These are phyloP conservation scores for Saccharomyces jurei DNA, from an alignment of 805 yeast genomes.

Conservation along the genomic window DNA sequence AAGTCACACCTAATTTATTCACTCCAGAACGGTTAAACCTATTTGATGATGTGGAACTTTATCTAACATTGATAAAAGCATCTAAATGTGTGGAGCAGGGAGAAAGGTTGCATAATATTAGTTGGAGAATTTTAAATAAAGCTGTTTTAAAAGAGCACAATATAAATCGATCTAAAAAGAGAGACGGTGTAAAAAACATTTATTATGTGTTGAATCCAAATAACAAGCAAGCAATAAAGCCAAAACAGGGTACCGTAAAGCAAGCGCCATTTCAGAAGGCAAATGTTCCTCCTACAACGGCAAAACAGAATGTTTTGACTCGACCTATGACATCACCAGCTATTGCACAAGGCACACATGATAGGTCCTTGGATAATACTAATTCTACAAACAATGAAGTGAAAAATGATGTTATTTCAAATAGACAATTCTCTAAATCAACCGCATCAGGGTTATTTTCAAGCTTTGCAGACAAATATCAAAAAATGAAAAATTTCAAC, in stretches of 20 bases:
- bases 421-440: background rate
- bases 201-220: slow-evolving; percentile 23
- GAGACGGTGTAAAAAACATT: slow-evolving; percentile 30
- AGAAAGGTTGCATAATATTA: slow-evolving; percentile 26
- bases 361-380: background rate
- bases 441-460: background rate
- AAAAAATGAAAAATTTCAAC: background rate
- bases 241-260: background rate
- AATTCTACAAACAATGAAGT: background rate
- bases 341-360: background rate
- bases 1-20: slow-evolving; percentile 28
- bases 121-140: slow-evolving; percentile 30
- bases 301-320: background rate
- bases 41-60: slow-evolving; percentile 27
- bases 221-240: background rate
- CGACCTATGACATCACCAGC: background rate
- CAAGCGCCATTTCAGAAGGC: background rate
- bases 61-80: slow-evolving; percentile 21
- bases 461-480: slow-evolving; percentile 1
- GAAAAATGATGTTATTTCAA: background rate
- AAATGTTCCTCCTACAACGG: background rate
- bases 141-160: slow-evolving; percentile 20
- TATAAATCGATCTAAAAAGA: slow-evolving; percentile 25
- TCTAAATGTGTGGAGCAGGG: slow-evolving; percentile 26
- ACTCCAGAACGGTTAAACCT: slow-evolving; percentile 25